Evolutionary conservation across 108 stramenopile genomes (phyloP).

Genomic region (Cyclotella choctawhatcheeana): DNA sequence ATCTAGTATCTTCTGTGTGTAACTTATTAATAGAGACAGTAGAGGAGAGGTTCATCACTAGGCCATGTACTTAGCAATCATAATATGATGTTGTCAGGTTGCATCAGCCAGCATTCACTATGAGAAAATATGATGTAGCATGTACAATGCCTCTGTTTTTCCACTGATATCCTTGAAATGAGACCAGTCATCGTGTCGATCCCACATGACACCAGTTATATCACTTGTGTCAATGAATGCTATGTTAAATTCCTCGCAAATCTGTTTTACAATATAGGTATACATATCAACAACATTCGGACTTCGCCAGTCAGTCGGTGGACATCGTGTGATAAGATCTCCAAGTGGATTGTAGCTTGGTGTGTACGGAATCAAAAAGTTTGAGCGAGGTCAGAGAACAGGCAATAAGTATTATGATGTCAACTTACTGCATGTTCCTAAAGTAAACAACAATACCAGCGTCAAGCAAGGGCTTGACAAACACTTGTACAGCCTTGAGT

Average conservation of each 20-base stretch:
- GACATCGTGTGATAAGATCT: constrained; percentile 5
- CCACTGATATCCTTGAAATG: constrained; percentile 31
- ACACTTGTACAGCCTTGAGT: neutral
- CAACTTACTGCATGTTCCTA: constrained; percentile 15
- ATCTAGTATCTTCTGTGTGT: too few species aligned
- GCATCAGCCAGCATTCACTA: too few species aligned
- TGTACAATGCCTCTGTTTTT: constrained; percentile 10
- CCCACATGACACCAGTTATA: constrained; percentile 29
- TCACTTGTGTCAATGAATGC: constrained; percentile 23
- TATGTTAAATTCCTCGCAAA: constrained; percentile 6
- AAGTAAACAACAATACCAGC: constrained; percentile 4
- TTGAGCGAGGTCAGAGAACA: too few species aligned
- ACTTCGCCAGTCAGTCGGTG: constrained; percentile 26
- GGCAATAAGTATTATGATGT: too few species aligned
- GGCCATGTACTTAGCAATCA: too few species aligned
- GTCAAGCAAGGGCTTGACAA: neutral
- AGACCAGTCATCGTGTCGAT: constrained; percentile 7
- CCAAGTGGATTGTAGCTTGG: constrained; percentile 21
- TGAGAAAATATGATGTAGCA: constrained; percentile 4
- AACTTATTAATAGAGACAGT: too few species aligned
- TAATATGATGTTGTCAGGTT: too few species aligned
- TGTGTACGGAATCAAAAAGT: neutral
- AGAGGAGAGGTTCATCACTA: too few species aligned
- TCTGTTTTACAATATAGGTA: constrained; percentile 1
- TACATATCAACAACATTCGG: constrained; percentile 28